Percentiles rank a stretch among this genome's conserved stretches.
phyloP scores from a whole-genome alignment of 768 basidiomycete species.

The Auricularia sp. region DNA sequence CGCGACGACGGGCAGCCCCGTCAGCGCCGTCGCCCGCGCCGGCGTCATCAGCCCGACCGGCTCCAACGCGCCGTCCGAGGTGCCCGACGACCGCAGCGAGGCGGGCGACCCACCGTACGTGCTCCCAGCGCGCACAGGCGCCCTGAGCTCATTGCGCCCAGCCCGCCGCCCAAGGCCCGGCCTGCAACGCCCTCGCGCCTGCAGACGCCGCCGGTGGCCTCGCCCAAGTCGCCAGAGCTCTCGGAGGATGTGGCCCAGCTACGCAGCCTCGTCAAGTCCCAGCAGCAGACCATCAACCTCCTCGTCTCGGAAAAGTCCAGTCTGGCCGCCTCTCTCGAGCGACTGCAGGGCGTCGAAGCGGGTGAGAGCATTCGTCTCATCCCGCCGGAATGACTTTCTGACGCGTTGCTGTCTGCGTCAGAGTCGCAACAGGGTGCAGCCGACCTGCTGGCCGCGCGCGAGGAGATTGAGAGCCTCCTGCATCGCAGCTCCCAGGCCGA shows the following conservation, averaged over 20 bases:
- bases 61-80: conserved; percentile 41
- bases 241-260: conserved; percentile 7
- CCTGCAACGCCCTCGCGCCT: not conserved
- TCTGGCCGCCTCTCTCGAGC: conserved; percentile 42
- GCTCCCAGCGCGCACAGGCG: conserved; percentile 17
- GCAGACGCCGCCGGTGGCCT: conserved; percentile 2
- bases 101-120: conserved; percentile 19
- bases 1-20: conserved; percentile 38
- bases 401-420: not conserved
- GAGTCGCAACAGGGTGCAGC: not conserved
- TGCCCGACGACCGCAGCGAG: conserved; percentile 14
- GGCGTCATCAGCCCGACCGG: not conserved
- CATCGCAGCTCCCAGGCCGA: not conserved
- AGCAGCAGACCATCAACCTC: conserved; percentile 65
- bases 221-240: not conserved
- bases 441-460: not conserved
- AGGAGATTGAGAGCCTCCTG: not conserved
- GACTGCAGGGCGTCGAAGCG: conserved; percentile 46
- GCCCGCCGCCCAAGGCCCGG: conserved; percentile 24
- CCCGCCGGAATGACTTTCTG: not conserved
- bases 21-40: conserved; percentile 39
- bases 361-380: conserved; percentile 31
- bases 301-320: conserved; percentile 65
- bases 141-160: conserved; percentile 23
- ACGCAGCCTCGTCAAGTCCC: conserved; percentile 16